Conservation (phyloP, 2,329 filamentous ascomycete genomes). For the Bipolaris gigantea region DNA sequence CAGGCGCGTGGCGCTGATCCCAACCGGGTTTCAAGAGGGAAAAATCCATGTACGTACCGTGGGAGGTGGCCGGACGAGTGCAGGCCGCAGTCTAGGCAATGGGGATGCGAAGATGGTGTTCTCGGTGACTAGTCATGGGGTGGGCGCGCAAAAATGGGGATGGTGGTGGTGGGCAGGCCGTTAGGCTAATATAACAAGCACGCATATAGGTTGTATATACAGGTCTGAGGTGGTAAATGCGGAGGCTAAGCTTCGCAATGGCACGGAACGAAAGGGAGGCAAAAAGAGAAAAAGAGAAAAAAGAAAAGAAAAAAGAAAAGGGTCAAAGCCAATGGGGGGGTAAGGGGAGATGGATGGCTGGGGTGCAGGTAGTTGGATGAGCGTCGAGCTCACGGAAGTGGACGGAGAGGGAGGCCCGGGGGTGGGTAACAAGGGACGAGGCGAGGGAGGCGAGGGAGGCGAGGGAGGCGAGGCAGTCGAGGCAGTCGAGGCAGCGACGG, state of each 20-base stretch:
- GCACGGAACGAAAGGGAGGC: slow-evolving; percentile 19
- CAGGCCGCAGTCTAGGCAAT: slow-evolving; percentile 24
- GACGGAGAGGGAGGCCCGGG: slow-evolving; percentile 13
- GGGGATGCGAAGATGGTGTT: not conserved
- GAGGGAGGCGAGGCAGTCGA: no score
- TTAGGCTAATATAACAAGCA: slow-evolving; percentile 14
- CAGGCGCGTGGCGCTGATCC: slow-evolving; percentile 32
- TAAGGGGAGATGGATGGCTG: slow-evolving; percentile 13
- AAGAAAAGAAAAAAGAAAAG: slow-evolving; percentile 29
- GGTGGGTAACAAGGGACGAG: slow-evolving; percentile 16
- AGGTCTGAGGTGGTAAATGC: slow-evolving; percentile 11
- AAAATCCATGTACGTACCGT: slow-evolving; percentile 38
- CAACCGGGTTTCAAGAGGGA: slow-evolving; percentile 39
- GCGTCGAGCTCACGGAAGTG: slow-evolving; percentile 34
- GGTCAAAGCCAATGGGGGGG: not conserved
- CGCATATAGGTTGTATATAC: slow-evolving; percentile 7
- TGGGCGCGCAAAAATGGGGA: not conserved
- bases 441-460: slow-evolving; percentile 18
- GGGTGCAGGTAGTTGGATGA: slow-evolving; percentile 20
- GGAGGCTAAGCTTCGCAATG: slow-evolving; percentile 18
- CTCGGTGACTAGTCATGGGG: slow-evolving; percentile 1
- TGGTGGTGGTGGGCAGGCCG: slow-evolving; percentile 9
- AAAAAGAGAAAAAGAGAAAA: slow-evolving; percentile 28
- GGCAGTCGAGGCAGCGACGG: slow-evolving; percentile 15
- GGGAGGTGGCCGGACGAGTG: slow-evolving; percentile 44